Evolutionary conservation across 805 yeast genomes (phyloP), one percentile per base, ranked within the genome.

Genomic region (Scheffersomyces spartinae): DNA sequence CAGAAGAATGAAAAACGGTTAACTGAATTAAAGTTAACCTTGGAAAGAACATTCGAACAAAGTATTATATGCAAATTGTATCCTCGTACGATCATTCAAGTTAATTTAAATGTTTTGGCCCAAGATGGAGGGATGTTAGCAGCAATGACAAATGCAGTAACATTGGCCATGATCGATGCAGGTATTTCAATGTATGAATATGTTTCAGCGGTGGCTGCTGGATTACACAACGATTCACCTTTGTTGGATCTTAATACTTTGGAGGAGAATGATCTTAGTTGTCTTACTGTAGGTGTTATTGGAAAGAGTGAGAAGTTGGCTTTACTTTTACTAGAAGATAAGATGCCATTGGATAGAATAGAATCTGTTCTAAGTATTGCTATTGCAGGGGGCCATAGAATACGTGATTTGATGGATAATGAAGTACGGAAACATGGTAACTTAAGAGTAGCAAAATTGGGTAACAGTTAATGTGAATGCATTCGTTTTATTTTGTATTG

Each of bases 121-220:
- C 83, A 84, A 42, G 98, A 91, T 43, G 98, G 98, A 19, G 94
- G 94, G 0, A 45, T 88, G 14, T 49, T 88, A 35, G 71, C 94
- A 0, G 64, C 80, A 1, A 71, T 91, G 36, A 64, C 83, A 21
- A 91, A 91, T 46, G 82, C 96, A 7, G 70, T 82, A 21, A 83
- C 95, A 1, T 56, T 91, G 39, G 96, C 95, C 0, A 61, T 91
- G 22, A 73, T 91, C 17, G 97, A 91, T 52, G 96, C 97, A 2
- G 97, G 97, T 25, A 76, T 91, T 23, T 79, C 95, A 4, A 76
- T 91, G 78, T 80, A 78, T 44, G 97, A 91, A 47, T 86, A 83
- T 45, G 78, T 88, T 9, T 70, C 84, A 28, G 74, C 94, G 1
- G 68, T 83, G 9, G 67, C 78, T 15, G 80, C 85, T 4, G 96